phyloP scores from a whole-genome alignment of 164 flowering plant species.

The Nymphaea colorata region DNA sequence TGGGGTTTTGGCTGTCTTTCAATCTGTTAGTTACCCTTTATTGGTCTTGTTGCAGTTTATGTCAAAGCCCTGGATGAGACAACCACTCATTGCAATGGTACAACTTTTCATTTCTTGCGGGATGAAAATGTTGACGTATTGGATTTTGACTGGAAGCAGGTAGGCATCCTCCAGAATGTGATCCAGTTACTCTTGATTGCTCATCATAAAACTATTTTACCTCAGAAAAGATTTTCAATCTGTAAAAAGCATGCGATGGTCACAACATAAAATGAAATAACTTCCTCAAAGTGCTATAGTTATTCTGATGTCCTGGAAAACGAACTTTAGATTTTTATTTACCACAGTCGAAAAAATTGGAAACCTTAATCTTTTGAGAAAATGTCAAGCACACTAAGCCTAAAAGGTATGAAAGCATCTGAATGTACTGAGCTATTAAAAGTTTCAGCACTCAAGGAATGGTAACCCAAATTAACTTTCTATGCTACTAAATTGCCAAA shows the following conservation, averaged over 20 bases:
- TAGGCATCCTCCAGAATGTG: constrained; percentile 2
- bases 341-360: neutral
- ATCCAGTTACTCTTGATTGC: neutral
- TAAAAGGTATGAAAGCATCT: too few species aligned
- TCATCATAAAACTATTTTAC: too few species aligned
- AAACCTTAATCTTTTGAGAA: too few species aligned
- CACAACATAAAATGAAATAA: too few species aligned
- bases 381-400: too few species aligned
- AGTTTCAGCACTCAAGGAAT: too few species aligned
- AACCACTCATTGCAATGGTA: constrained; percentile 8
- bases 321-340: too few species aligned
- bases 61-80: constrained; percentile 8
- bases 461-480: too few species aligned
- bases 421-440: too few species aligned
- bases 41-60: constrained; percentile 11
- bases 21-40: neutral
- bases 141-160: constrained; percentile 18
- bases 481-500: too few species aligned
- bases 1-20: neutral
- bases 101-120: constrained; percentile 6
- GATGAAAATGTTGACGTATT: constrained; percentile 12
- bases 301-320: too few species aligned
- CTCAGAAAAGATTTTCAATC: neutral
- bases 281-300: too few species aligned
- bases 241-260: neutral